These are phyloP conservation scores for Elaeis guineensis DNA, from an alignment of 176 grass and related monocot species.

Conservation along the genomic window DNA sequence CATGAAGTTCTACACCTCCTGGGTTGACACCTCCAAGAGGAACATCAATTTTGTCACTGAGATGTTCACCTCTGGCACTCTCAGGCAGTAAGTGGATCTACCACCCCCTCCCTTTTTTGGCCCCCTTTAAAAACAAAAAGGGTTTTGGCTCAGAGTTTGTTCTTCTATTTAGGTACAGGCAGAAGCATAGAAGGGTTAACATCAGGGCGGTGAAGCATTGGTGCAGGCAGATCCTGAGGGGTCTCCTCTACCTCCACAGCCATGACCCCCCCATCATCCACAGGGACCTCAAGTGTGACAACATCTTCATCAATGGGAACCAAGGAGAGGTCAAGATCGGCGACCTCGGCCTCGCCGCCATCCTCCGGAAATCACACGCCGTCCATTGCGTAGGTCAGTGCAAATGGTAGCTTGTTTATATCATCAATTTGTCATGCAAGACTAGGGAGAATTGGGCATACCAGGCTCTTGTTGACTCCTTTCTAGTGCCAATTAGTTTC, in stretches of 20 bases:
- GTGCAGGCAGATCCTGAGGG: constrained; percentile 85
- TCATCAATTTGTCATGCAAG: no score
- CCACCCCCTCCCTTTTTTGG: neutral
- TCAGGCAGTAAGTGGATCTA: constrained; percentile 59
- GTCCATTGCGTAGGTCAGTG: constrained; percentile 73
- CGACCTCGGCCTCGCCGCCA: constrained; percentile 86
- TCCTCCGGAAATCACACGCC: constrained; percentile 83
- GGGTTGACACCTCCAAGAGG: constrained; percentile 66
- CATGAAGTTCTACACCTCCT: constrained; percentile 93
- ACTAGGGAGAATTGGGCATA: no score
- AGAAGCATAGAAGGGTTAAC: constrained; percentile 61
- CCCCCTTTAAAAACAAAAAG: no score
- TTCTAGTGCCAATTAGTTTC: no score
- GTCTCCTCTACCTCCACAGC: constrained; percentile 75
- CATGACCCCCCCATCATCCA: constrained; percentile 96
- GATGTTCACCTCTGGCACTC: constrained; percentile 96
- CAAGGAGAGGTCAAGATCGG: constrained; percentile 91
- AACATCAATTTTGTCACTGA: constrained; percentile 99
- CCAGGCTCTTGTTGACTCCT: no score
- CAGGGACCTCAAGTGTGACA: constrained; percentile 95
- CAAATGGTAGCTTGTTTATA: no score
- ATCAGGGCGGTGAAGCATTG: constrained; percentile 92
- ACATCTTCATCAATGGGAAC: constrained; percentile 96
- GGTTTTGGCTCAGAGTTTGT: neutral
- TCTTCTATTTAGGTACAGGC: constrained; percentile 51